Evolutionary conservation across 768 basidiomycete genomes (phyloP).

Genomic region (Roridomyces roridus): DNA sequence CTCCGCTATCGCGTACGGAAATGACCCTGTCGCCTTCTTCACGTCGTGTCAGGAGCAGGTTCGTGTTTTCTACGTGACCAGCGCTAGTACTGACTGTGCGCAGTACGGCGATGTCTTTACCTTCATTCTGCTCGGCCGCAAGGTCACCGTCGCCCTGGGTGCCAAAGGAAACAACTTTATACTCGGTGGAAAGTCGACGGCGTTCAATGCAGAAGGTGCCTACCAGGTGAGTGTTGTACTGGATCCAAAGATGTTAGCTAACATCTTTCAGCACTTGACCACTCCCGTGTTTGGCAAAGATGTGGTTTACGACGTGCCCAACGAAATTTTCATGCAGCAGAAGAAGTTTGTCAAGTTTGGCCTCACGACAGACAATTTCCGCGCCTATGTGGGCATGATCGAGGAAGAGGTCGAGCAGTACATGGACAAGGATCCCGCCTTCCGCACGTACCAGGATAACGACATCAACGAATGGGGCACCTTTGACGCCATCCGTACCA

Average conservation of each 20-base stretch:
- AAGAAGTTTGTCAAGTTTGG: slow-evolving; percentile 99
- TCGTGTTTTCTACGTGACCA: slow-evolving; percentile 13
- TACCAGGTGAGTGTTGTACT: slow-evolving; percentile 77
- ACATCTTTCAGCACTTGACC: slow-evolving; percentile 71
- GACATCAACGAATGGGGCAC: slow-evolving; percentile 79
- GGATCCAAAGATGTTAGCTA: slow-evolving; percentile 12
- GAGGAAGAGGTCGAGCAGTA: slow-evolving; percentile 78
- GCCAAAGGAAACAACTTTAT: slow-evolving; percentile 93
- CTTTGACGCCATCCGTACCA: slow-evolving; percentile 74
- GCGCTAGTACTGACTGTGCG: not conserved
- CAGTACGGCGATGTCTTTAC: slow-evolving; percentile 99
- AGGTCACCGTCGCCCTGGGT: slow-evolving; percentile 89
- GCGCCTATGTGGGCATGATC: slow-evolving; percentile 82
- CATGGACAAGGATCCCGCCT: slow-evolving; percentile 67
- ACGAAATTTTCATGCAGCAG: slow-evolving; percentile 97
- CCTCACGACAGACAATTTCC: slow-evolving; percentile 89
- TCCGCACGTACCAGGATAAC: slow-evolving; percentile 66
- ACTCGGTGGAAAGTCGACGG: slow-evolving; percentile 90
- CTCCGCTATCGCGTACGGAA: slow-evolving; percentile 87
- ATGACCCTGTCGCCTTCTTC: slow-evolving; percentile 92
- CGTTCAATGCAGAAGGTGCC: slow-evolving; percentile 95
- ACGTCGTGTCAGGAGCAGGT: slow-evolving; percentile 81
- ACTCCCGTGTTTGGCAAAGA: slow-evolving; percentile 97
- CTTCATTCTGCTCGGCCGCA: slow-evolving; percentile 88
- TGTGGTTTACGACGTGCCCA: slow-evolving; percentile 97